Evolutionary conservation across 768 basidiomycete species (phyloP).

Genomic region (Lanmaoa rubissima): DNA sequence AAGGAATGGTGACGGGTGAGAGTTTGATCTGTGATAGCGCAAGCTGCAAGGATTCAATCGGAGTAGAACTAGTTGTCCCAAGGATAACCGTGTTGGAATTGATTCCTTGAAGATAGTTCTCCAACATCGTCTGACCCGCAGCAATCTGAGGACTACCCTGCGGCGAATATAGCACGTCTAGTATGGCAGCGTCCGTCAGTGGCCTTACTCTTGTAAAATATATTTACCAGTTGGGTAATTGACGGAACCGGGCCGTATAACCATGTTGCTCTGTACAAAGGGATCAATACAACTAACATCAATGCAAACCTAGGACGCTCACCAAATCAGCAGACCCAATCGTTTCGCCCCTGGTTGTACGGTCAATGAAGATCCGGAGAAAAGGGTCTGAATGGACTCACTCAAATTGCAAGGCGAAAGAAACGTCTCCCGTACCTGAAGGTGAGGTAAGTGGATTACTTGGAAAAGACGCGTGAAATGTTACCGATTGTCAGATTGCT

Average conservation of each 20-base stretch:
- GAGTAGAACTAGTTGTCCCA: constrained; percentile 55
- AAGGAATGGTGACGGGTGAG: constrained; percentile 62
- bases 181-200: constrained; percentile 4
- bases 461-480: neutral
- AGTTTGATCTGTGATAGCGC: constrained; percentile 62
- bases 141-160: constrained; percentile 47
- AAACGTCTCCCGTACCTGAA: constrained; percentile 59
- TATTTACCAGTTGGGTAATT: constrained; percentile 52
- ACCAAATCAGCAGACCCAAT: constrained; percentile 63
- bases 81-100: constrained; percentile 53
- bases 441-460: constrained; percentile 39
- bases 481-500: constrained; percentile 41
- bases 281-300: neutral
- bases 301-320: constrained; percentile 10
- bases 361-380: neutral
- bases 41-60: constrained; percentile 56
- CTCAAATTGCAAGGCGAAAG: constrained; percentile 58
- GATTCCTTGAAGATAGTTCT: constrained; percentile 68
- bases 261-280: constrained; percentile 43
- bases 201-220: neutral
- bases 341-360: constrained; percentile 40
- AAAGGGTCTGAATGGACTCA: constrained; percentile 26
- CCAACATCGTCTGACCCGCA: constrained; percentile 55
- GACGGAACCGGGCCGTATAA: constrained; percentile 57
- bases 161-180: constrained; percentile 61